Percentiles rank a stretch among this genome's conserved stretches.
These are phyloP conservation scores for Tremellales sp. DNA, from an alignment of 1,284 basidiomycete species.

Conservation along the genomic window DNA sequence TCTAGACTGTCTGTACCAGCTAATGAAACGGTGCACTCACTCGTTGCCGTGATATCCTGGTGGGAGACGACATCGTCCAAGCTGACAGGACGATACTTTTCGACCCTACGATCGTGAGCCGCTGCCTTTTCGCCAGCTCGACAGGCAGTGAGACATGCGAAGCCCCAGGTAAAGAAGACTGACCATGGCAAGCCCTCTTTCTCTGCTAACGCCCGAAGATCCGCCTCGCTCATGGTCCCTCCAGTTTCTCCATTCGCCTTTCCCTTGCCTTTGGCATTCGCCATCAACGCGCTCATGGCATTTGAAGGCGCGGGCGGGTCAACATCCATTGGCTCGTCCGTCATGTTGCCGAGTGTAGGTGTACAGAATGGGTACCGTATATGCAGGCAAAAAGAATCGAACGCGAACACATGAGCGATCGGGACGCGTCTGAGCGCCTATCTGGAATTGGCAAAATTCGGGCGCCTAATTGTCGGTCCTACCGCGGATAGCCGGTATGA, in stretches of 20 bases:
- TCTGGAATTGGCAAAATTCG: no score
- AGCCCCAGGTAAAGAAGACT: constrained; percentile 4
- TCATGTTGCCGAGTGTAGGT: constrained; percentile 3
- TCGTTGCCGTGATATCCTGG: constrained; percentile 86
- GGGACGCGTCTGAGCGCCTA: background rate
- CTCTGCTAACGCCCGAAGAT: constrained; percentile 23
- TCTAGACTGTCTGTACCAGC: no score
- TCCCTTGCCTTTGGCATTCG: constrained; percentile 38
- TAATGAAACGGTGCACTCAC: constrained; percentile 52
- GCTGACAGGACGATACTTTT: constrained; percentile 86
- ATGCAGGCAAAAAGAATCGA: background rate
- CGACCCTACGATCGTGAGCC: constrained; percentile 63
- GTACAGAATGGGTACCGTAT: background rate
- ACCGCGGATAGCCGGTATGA: background rate
- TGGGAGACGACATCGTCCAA: constrained; percentile 91
- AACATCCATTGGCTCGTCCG: constrained; percentile 14
- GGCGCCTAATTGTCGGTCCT: no score
- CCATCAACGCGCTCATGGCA: constrained; percentile 44
- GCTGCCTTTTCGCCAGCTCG: background rate
- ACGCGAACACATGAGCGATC: background rate
- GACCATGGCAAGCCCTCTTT: constrained; percentile 48
- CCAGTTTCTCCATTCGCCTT: constrained; percentile 34
- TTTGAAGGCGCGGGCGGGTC: constrained; percentile 16
- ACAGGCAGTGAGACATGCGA: background rate
- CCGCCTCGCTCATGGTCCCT: constrained; percentile 16